Base-by-base conservation (phyloP, 2,329 filamentous ascomycete species). In the Microsporum canis region DNA sequence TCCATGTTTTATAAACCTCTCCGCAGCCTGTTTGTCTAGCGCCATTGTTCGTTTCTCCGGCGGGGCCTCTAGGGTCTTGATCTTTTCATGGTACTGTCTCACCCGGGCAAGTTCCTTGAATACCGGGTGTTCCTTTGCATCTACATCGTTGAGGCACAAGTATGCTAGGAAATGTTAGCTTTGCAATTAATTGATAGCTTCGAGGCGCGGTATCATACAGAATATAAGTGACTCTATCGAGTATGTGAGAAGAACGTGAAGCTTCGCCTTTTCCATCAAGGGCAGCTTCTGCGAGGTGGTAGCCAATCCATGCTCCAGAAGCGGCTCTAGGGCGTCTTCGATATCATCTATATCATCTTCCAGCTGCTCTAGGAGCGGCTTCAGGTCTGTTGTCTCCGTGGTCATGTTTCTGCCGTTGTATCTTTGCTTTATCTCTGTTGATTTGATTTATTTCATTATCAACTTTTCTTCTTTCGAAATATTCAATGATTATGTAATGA, bases 191-290 rank as follows among this genome's bases (percentile, higher is more conserved):
- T 1, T 1, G 5, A 33, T n/a, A 6, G 14, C 47, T 34, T 38
- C 10, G n/a, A 49, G 5, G 12, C 36, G 23, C 83, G 65, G 38
- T 5, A n/a, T 14, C 39, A n/a, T 75, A 91, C 88, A 88, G 74
- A 95, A 97, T 5, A 99, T 77, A 7, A 96, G 78, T 0, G 91
- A 95, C 70, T 97, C 92, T 65, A 99, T 86, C 0, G 91, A 83
- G 73, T 97, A 99, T 17, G 90, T 88, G 58, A 87, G 81, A 23
- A 95, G 80, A n/a, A 94, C 86, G 71, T 95, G 90, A 63, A 96
- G 84, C 76, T 97, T 96, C 5, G 94, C 91, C 77, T 90, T 91
- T 78, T 97, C 92, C 63, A 99, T 81, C n/a, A 97, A 80, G 1
- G 92, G 91, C 33, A 97, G 80, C 71, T 90, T 90, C 60, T 84